These are phyloP conservation scores for Scenedesmus sp. DNA, from an alignment of 163 green algal species.

Conservation along the genomic window DNA sequence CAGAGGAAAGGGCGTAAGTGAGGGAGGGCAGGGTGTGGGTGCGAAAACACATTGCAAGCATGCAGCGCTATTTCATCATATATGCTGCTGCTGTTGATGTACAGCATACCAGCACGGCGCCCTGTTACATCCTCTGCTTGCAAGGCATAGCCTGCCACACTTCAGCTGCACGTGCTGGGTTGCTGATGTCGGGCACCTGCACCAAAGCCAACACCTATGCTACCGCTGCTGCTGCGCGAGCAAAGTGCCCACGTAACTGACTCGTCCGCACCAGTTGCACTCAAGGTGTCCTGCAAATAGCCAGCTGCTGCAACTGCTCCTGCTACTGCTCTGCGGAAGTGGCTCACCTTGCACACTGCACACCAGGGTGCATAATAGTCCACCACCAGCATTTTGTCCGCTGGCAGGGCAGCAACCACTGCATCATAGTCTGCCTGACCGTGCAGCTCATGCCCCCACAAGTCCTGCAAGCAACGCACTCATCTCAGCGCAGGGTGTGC, in stretches of 20 bases:
- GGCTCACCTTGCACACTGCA: conserved; percentile 42
- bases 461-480: conserved; percentile 21
- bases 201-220: too few species aligned
- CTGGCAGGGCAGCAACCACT: not conserved
- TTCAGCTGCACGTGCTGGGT: too few species aligned
- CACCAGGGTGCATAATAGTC: conserved; percentile 55
- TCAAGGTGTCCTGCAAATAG: not conserved
- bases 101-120: not conserved
- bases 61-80: too few species aligned
- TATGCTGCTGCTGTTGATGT: not conserved
- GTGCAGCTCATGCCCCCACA: conserved; percentile 36
- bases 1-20: too few species aligned
- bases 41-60: too few species aligned
- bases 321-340: not conserved
- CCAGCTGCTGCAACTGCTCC: not conserved
- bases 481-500: not conserved
- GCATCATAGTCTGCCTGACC: not conserved
- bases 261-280: too few species aligned
- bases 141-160: too few species aligned
- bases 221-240: too few species aligned
- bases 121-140: too few species aligned
- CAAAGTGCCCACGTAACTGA: too few species aligned
- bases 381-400: conserved; percentile 42
- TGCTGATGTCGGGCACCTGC: too few species aligned
- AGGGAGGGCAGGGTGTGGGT: too few species aligned